Evolutionary conservation across 2,329 filamentous ascomycete genomes (phyloP).

Genomic region (Pezicula rhizophila): DNA sequence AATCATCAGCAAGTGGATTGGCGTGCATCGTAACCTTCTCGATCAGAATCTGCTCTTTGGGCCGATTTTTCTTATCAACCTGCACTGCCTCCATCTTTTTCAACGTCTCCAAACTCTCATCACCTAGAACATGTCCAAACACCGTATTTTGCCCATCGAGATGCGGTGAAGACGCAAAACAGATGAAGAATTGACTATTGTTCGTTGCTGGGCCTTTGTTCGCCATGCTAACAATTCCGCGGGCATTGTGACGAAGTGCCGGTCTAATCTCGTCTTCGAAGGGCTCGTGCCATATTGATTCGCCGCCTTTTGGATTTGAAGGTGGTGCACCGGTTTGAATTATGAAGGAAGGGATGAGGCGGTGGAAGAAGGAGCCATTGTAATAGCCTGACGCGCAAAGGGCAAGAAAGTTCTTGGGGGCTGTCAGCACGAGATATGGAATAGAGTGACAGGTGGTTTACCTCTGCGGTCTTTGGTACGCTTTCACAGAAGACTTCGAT

Average conservation of each 20-base stretch:
- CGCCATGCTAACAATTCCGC: constrained; percentile 71
- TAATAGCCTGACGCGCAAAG: constrained; percentile 78
- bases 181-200: constrained; percentile 76
- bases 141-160: constrained; percentile 80
- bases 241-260: constrained; percentile 58
- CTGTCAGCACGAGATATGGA: constrained; percentile 10
- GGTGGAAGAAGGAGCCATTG: constrained; percentile 69
- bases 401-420: constrained; percentile 71
- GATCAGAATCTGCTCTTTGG: constrained; percentile 60
- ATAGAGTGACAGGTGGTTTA: constrained; percentile 29
- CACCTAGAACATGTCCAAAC: constrained; percentile 68
- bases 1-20: constrained; percentile 61
- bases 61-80: constrained; percentile 73
- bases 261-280: constrained; percentile 81
- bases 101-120: constrained; percentile 58
- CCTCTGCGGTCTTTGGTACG: constrained; percentile 86
- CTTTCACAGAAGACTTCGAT: constrained; percentile 94
- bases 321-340: constrained; percentile 66
- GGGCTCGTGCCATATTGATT: constrained; percentile 65
- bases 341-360: constrained; percentile 77
- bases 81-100: constrained; percentile 65
- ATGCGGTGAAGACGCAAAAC: constrained; percentile 71
- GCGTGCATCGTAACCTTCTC: constrained; percentile 69
- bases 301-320: constrained; percentile 57
- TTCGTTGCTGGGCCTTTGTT: constrained; percentile 72